A percentile compares a stretch with the other conserved stretches of the same genome.
Conservation (phyloP, 1,139 yeast genomes). For the Candida anutae region DNA sequence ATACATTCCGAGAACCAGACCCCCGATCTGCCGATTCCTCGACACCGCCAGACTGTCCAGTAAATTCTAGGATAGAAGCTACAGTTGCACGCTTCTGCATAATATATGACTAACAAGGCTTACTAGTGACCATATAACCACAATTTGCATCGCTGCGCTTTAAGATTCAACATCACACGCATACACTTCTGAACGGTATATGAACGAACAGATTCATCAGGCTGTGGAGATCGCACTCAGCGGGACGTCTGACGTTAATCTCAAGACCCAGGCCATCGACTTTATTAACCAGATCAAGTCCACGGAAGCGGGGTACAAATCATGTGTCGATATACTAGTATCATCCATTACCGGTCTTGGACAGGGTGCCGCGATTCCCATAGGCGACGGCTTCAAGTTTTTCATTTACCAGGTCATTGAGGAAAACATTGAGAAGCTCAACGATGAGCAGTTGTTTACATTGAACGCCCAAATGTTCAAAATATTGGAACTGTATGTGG, state of each 20-base stretch:
- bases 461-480: constrained; percentile 36
- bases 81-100: too few relatives aligned
- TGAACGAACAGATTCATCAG: constrained; percentile 87
- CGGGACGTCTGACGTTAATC: constrained; percentile 58
- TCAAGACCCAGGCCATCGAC: constrained; percentile 79
- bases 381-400: constrained; percentile 55
- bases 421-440: constrained; percentile 47
- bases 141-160: too few relatives aligned
- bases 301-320: constrained; percentile 73
- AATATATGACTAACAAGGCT: too few relatives aligned
- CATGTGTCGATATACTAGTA: constrained; percentile 58
- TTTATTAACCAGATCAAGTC: constrained; percentile 70
- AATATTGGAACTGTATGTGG: constrained; percentile 25
- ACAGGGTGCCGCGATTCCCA: constrained; percentile 4
- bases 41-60: too few relatives aligned
- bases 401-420: constrained; percentile 78
- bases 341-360: constrained; percentile 14
- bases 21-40: too few relatives aligned
- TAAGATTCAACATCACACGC: too few relatives aligned
- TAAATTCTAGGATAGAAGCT: too few relatives aligned
- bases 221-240: constrained; percentile 88
- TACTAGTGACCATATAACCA: too few relatives aligned
- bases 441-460: constrained; percentile 32
- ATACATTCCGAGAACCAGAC: too few relatives aligned
- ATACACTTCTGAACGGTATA: constrained; percentile 11